phyloP scores from a whole-genome alignment of 805 yeast genomes.

The Lipomyces sp. region DNA sequence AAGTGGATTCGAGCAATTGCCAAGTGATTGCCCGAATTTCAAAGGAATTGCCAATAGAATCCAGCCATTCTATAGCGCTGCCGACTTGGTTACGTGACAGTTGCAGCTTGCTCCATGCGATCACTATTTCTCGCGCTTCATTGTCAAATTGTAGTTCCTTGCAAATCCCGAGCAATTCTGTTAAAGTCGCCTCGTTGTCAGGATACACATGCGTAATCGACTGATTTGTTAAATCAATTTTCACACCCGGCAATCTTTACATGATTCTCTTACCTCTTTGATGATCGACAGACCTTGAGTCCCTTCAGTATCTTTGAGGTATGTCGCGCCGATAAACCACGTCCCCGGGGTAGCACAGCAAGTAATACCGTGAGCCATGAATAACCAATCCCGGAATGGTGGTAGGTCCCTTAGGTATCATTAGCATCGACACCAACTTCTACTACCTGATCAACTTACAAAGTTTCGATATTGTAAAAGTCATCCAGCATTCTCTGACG shows the following conservation, averaged over 20 bases:
- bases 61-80: slow-evolving; percentile 41
- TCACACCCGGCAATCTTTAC: background rate
- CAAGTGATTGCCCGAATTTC: slow-evolving; percentile 39
- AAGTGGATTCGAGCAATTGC: slow-evolving; percentile 40
- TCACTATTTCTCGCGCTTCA: slow-evolving; percentile 19
- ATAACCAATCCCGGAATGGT: slow-evolving; percentile 40
- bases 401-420: slow-evolving; percentile 16
- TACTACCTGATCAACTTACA: slow-evolving; percentile 11
- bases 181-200: slow-evolving; percentile 21
- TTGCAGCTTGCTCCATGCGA: slow-evolving; percentile 33
- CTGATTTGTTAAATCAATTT: slow-evolving; percentile 7
- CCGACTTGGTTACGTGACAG: slow-evolving; percentile 22
- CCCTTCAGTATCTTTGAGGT: slow-evolving; percentile 37
- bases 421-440: background rate
- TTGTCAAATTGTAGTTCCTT: slow-evolving; percentile 27
- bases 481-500: slow-evolving; percentile 41
- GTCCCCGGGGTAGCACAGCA: slow-evolving; percentile 38
- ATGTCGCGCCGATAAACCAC: slow-evolving; percentile 40
- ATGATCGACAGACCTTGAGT: slow-evolving; percentile 34
- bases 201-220: slow-evolving; percentile 30
- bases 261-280: slow-evolving; percentile 23
- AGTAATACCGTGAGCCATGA: slow-evolving; percentile 38
- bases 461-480: slow-evolving; percentile 36
- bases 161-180: slow-evolving; percentile 23
- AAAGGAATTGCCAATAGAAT: slow-evolving; percentile 32